A percentile compares a stretch with the other conserved stretches of the same genome.
Conservation (phyloP, 1,139 yeast species). For the Kluyveromyces marxianus region DNA sequence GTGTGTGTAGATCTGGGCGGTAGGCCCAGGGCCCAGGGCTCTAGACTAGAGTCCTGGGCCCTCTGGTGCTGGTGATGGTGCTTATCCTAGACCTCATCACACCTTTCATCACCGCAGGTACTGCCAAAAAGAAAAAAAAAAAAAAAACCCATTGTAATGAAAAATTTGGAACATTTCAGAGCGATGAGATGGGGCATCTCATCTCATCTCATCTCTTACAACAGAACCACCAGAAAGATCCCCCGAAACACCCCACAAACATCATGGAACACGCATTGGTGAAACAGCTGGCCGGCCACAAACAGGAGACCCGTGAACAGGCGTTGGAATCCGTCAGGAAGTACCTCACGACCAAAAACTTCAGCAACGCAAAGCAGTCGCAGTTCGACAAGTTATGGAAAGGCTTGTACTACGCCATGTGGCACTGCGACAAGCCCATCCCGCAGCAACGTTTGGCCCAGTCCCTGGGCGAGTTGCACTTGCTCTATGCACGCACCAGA, state of each 20-base stretch:
- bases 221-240: no score
- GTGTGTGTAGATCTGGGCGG: background rate
- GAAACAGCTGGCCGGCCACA: slow-evolving; percentile 75
- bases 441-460: slow-evolving; percentile 84
- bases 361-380: slow-evolving; percentile 35
- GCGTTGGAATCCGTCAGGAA: slow-evolving; percentile 63
- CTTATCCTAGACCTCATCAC: background rate
- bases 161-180: no score
- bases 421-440: slow-evolving; percentile 91
- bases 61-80: no score
- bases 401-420: slow-evolving; percentile 87
- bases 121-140: background rate
- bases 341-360: slow-evolving; percentile 41
- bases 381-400: slow-evolving; percentile 88
- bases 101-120: background rate
- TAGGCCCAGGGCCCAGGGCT: slow-evolving; percentile 28
- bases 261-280: slow-evolving; percentile 40
- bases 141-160: background rate
- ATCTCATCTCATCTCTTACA: background rate
- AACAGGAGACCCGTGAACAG: slow-evolving; percentile 45
- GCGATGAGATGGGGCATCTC: background rate
- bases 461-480: slow-evolving; percentile 55
- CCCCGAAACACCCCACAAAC: background rate
- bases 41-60: background rate
- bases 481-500: slow-evolving; percentile 24